phyloP scores from a whole-genome alignment of 306 rosid genomes.

The Parietaria judaica region DNA sequence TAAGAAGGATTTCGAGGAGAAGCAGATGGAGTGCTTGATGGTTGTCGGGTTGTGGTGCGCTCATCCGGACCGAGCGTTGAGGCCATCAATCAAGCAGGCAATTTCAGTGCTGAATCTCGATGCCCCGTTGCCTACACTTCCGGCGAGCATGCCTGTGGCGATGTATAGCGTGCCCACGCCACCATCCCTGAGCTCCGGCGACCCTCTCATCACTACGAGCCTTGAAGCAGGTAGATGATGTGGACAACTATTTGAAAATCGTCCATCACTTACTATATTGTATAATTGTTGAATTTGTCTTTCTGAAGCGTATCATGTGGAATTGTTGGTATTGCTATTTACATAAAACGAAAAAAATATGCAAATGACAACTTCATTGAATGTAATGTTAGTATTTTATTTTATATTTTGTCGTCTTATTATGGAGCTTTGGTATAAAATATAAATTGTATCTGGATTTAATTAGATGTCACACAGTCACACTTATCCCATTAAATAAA shows the following conservation, averaged over 20 bases:
- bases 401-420: too few relatives aligned
- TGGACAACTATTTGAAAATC: not conserved
- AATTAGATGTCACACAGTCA: too few relatives aligned
- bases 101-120: slow-evolving; percentile 11
- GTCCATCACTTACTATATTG: too few relatives aligned
- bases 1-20: not conserved
- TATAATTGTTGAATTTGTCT: too few relatives aligned
- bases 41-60: slow-evolving; percentile 15
- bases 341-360: too few relatives aligned
- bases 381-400: too few relatives aligned
- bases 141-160: not conserved
- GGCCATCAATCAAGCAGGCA: slow-evolving; percentile 13
- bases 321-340: too few relatives aligned
- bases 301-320: too few relatives aligned
- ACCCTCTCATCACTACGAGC: slow-evolving; percentile 8
- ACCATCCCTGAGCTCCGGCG: slow-evolving; percentile 11
- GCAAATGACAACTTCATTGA: too few relatives aligned
- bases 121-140: slow-evolving; percentile 7
- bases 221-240: not conserved
- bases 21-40: slow-evolving; percentile 2
- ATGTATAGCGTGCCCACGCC: slow-evolving; percentile 9
- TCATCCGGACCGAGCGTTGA: slow-evolving; percentile 9
- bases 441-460: too few relatives aligned
- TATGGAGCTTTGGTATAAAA: too few relatives aligned
- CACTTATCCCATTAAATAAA: too few relatives aligned